Evolutionary conservation across 164 flowering plant genomes (phyloP), one percentile per base, ranked within the genome.

Genomic region (Vitis cinerea): DNA sequence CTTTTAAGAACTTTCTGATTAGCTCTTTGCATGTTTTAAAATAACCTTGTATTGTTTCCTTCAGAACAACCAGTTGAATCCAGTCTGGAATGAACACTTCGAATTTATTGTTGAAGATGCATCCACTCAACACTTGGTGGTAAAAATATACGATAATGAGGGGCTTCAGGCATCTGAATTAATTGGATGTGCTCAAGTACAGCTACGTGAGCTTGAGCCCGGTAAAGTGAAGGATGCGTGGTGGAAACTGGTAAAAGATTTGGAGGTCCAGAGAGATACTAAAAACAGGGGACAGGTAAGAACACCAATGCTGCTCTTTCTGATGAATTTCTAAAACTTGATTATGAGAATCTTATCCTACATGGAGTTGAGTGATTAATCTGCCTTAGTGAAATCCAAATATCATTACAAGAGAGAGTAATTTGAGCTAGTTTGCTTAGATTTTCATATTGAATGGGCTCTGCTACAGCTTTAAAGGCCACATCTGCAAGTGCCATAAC

Each of bases 221-320:
- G 98, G 98, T 68, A 92, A 93, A 76, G 98, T 96, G 76, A 91
- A 93, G 81, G 99, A 93, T 81, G 86, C 88, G 55, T 93, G 99
- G 99, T 74, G 93, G 88, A 90, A 93, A 51, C 78, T 96, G 72
- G 99, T 96, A 62, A 96, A 96, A 77, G 98, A 93, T 81, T 87
- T 96, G 89, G 97, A 93, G 72, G 54, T 93, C 57, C 98, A 92
- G 71, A 86, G 97, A 82, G 99, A 96, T 78, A 92, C 64, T 31
- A 93, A 96, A 72, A 68, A 93, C 78, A 80, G 99, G 79, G 99
- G 99, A 27, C 85, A 92, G 97, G 99, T 96, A 54, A 77, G 69
- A 59, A 58, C 27, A n/a, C 31, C 17, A 30, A 48, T 59, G 44
- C 44, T 27, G 1, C 74, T 27, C 10, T 27, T 37, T 10, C 2